Evolutionary conservation across 768 basidiomycete genomes (phyloP), one percentile per base, ranked within the genome.

Genomic region (Tylopilus intermedius): DNA sequence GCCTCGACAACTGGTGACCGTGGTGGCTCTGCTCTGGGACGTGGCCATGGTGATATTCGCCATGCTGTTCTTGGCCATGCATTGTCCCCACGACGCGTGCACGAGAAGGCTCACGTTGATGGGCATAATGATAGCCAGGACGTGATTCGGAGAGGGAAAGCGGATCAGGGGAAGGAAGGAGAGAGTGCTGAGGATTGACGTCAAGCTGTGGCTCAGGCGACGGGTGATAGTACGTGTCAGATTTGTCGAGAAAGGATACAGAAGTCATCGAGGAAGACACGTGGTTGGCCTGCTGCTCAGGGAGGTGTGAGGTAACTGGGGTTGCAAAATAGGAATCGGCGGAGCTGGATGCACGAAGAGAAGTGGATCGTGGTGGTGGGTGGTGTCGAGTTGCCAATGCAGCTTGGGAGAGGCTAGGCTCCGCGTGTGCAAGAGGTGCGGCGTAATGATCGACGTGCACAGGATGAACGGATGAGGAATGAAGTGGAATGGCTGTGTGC

Each of bases 401-500:
- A 52, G 59, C 46, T 52, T 66, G 65, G 32, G 65, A 59, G 51
- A 63, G 62, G 65, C 50, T 53, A 44, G 58, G 35, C 51, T 58
- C 66, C 66, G 66, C 65, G 64, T 67, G 66, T 68, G 51, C 18
- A 51, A 61, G 41, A 54, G 68, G 50, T 50, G 63, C 29, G 50
- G 65, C 49, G 55, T 70, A 67, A 60, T 69, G 69, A 67, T 70
- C 68, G 58, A 63, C 68, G 47, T 66, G 64, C 53, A 68, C 66
- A 68, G 63, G 66, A 69, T 54, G 67, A 63, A 27, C 55, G 55
- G 67, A 62, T 48, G 65, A 45, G 27, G 53, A 40, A 29, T 64
- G 65, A 56, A 47, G 51, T 51, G 65, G 53, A 32, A 68, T 57
- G 58, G 62, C 53, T 8, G 65, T 60, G 60, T 59, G 67, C 45